Conservation (phyloP, 176 grass and related monocot species). For the Zoysia japonica region DNA sequence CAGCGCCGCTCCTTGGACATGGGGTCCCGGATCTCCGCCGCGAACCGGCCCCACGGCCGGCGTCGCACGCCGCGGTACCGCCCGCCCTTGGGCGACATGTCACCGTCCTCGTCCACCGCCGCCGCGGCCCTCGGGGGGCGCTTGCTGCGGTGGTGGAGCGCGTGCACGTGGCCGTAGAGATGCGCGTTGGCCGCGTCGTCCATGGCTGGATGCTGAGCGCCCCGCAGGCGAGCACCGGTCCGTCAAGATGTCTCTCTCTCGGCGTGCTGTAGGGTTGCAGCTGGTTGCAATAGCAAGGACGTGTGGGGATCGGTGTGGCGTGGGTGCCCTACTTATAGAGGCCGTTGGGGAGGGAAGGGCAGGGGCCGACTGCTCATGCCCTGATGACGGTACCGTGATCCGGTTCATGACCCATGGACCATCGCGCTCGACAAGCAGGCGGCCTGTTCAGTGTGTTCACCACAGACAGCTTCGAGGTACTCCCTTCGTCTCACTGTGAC, state of each 20-base stretch:
- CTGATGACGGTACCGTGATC: background rate
- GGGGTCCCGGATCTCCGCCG: constrained; percentile 93
- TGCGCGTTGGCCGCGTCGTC: constrained; percentile 37
- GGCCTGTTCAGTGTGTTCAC: no score
- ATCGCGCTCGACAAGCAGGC: background rate
- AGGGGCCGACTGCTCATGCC: background rate
- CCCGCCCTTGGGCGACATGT: constrained; percentile 13
- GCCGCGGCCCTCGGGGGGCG: constrained; percentile 15
- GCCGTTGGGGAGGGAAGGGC: background rate
- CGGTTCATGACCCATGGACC: background rate
- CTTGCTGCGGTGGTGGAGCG: constrained; percentile 35
- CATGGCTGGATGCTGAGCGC: constrained; percentile 25
- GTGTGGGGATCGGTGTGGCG: constrained; percentile 19
- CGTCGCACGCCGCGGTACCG: constrained; percentile 90
- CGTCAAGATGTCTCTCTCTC: background rate
- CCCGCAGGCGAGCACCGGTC: background rate
- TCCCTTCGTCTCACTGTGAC: background rate
- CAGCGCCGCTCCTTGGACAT: constrained; percentile 84
- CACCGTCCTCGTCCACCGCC: background rate
- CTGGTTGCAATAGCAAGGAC: background rate
- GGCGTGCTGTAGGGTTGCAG: background rate
- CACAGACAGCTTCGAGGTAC: background rate
- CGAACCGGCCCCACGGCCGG: constrained; percentile 90
- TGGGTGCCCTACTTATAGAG: constrained; percentile 30
- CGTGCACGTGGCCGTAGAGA: constrained; percentile 17